A percentile compares a stretch with the other conserved stretches of the same genome.
phyloP scores from a whole-genome alignment of 495 filamentous ascomycete species.

The Trichoderma virens region DNA sequence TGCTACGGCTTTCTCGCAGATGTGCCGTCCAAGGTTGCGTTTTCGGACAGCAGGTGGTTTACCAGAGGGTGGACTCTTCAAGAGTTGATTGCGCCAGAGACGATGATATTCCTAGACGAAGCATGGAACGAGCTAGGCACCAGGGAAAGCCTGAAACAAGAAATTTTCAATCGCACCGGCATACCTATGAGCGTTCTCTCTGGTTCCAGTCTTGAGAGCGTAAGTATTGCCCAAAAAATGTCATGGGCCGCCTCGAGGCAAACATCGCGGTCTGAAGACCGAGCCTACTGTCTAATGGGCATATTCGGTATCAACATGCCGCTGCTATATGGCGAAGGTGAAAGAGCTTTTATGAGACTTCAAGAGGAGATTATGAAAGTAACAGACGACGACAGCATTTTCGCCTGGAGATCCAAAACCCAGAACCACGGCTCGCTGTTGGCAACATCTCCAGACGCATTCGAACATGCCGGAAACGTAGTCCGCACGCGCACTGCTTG shows the following conservation, averaged over 20 bases:
- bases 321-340: conserved; percentile 36
- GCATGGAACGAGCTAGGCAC: conserved; percentile 25
- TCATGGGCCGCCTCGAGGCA: conserved; percentile 28
- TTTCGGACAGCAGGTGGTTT: conserved; percentile 26
- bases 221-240: conserved; percentile 28
- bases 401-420: conserved; percentile 13
- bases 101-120: conserved; percentile 24
- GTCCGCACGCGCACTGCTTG: neutral
- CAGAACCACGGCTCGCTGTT: neutral
- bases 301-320: conserved; percentile 40
- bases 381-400: conserved; percentile 19
- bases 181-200: conserved; percentile 20
- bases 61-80: conserved; percentile 35
- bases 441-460: neutral
- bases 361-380: conserved; percentile 23
- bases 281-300: conserved; percentile 36
- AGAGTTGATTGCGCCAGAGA: conserved; percentile 26
- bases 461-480: neutral
- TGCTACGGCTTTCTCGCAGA: conserved; percentile 37
- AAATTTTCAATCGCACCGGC: conserved; percentile 23
- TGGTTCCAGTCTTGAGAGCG: neutral
- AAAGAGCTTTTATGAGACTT: conserved; percentile 18
- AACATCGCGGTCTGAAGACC: conserved; percentile 30
- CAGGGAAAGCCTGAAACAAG: conserved; percentile 16
- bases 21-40: conserved; percentile 13